phyloP scores from a whole-genome alignment of 768 basidiomycete genomes.

The Pulveroboletus ravenelii region DNA sequence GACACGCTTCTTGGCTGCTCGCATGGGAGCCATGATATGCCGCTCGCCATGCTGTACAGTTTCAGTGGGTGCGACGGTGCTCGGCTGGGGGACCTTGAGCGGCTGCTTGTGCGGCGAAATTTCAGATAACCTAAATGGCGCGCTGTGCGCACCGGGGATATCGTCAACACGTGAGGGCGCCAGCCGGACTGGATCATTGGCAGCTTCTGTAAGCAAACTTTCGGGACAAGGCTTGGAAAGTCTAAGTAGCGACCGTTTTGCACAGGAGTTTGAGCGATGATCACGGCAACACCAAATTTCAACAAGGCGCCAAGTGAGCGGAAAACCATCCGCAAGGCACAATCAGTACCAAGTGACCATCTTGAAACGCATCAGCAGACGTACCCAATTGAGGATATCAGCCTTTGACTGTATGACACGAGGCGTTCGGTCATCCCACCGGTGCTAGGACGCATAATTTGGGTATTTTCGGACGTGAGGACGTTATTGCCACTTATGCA shows the following conservation, averaged over 20 bases:
- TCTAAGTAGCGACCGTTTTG: conserved; percentile 18
- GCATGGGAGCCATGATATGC: conserved; percentile 36
- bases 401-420: conserved; percentile 45
- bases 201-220: conserved; percentile 10
- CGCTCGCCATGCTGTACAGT: conserved; percentile 15
- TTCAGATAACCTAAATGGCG: conserved; percentile 45
- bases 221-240: conserved; percentile 26
- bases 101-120: conserved; percentile 41
- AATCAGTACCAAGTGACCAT: conserved; percentile 22
- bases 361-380: conserved; percentile 29
- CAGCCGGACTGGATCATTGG: conserved; percentile 7
- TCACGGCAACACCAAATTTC: conserved; percentile 23
- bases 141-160: not conserved
- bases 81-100: not conserved
- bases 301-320: conserved; percentile 17
- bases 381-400: conserved; percentile 43
- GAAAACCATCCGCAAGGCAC: conserved; percentile 21
- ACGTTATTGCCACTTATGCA: conserved; percentile 27
- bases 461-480: conserved; percentile 19
- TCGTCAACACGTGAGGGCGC: conserved; percentile 1
- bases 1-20: conserved; percentile 46
- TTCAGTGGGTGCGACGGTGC: conserved; percentile 9
- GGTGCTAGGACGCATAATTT: conserved; percentile 13
- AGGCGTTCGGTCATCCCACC: conserved; percentile 44
- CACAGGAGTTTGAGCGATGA: conserved; percentile 16